Base-by-base conservation (phyloP, 2,329 filamentous ascomycete genomes). In the Cladosporium colombiae region DNA sequence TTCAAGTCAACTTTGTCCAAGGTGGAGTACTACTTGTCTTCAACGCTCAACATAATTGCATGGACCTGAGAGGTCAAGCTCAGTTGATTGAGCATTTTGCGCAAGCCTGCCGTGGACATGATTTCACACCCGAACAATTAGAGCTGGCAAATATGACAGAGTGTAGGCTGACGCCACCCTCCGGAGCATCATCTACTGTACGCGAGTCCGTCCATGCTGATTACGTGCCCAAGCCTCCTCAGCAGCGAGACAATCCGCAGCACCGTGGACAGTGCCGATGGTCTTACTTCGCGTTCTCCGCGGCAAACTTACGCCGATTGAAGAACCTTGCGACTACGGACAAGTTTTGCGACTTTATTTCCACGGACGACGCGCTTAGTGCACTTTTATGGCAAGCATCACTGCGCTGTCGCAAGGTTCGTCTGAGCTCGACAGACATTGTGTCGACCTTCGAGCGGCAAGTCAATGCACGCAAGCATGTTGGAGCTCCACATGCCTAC, bases 41-140 rank as follows among this genome's bases (percentile, higher is more conserved):
- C 33, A 63, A 50, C 13, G 66, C 27, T 18, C 66, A 68, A 21
- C 68, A 69, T 49, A 62, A 63, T 13, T 52, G 61, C 8, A 67
- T 69, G 66, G 68, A 68, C n/a, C 57, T 69, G 33, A 65, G 64
- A n/a, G 68, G 68, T 3, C 64, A 66, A n/a, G 56, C 64, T 5
- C 35, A 66, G 25, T 49, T 68, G 5, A 69, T 66, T 14, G 18
- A 53, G 10, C 33, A 68, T 7, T 61, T 69, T 5, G 46, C 68
- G 3, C 66, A 68, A 63, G 64, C 68, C 1, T 67, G 68, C 44
- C 66, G 64, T 23, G 56, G 60, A 10, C 64, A 66, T 11, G 1
- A 44, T 11, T 62, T 69, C 16, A 53, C 61, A 5, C 8, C 27
- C 14, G 49, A 55, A 8, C 46, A 62, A n/a, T n/a, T 33, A 10